Evolutionary conservation across 2,329 filamentous ascomycete genomes (phyloP), one percentile per base, ranked within the genome.

Genomic region (Microcera coccophila): DNA sequence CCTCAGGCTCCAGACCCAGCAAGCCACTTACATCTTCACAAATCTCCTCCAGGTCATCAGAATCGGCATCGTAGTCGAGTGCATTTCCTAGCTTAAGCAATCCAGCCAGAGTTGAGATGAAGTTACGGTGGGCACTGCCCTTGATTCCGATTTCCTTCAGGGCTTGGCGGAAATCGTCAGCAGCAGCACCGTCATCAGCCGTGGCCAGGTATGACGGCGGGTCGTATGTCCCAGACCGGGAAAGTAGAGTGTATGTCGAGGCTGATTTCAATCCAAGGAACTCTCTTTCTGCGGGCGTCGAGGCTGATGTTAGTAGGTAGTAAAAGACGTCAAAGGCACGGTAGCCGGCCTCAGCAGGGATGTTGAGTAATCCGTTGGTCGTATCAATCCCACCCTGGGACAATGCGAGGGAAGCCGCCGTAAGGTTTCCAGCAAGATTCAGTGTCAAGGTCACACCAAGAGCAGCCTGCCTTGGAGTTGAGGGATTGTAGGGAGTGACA

Each of bases 241-340:
- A 82, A 15, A 98, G 74, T 2, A 98, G 72, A 5, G 81, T 68
- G 63, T 97, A 98, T 33, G 79, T 75, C 4, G 87, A 85, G 3
- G 87, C 80, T 8, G 82, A 74, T 66, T 89, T 86, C 21, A 98
- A 76, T 19, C 85, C 82, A 12, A 98, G 71, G 47, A 90, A 95
- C 62, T 97, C 91, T 42, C 89, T 78, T 68, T 98, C 93, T 2
- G 89, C 84, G 4, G 85, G 82, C 1, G 88, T 93, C 0, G 93
- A 95, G 1, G 87, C 86, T n/a, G 87, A 90, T 1, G 90, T 94
- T 32, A 97, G 76, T 1, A 98, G 80, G 59, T 96, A 97, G 70
- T 98, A 97, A 62, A 98, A 97, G 38, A 95, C 93, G 61, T 98
- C 91, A 56, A 98, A 98, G 3, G 91, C 93, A 49, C 93, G 84